Evolutionary conservation across 257 asterid genomes (phyloP), one percentile per base, ranked within the genome.

Genomic region (Buddleja alternifolia): DNA sequence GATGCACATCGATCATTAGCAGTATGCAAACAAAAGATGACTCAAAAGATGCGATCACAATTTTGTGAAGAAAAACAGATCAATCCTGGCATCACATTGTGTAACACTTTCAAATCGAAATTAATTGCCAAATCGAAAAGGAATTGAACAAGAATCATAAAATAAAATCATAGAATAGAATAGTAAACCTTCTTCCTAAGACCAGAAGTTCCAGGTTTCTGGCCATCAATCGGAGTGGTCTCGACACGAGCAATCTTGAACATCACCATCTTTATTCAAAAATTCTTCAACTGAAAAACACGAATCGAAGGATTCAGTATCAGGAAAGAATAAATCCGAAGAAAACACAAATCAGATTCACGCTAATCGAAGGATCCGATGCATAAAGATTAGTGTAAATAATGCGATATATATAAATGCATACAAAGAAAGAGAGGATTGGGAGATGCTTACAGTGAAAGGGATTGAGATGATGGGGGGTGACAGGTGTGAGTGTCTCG

Each of bases 131-230:
- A 45, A 61, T 10, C n/a, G 12, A 19, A 19, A 17, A 42, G 14
- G 16, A 64, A 61, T 8, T 21, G 21, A 19, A 58, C 23, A 10
- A 64, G 1, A 54, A 63, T 7, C 65, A 63, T 29, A 15, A 64
- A 21, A 0, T 53, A 71, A 21, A 71, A 16, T 4, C 46, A 53
- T 6, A 36, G 23, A 40, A 71, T 11, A 2, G 5, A 29, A 5
- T 0, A 47, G 10, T 16, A 6, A 61, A 93, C 97, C 95, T 90
- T 93, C 85, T 93, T 93, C 71, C 97, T 78, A 39, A 90, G 92
- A 60, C 97, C 97, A 62, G 99, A 93, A 29, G 99, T 93, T 24
- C 99, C 97, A 50, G 97, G 99, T 45, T 90, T 90, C 81, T 93
- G 97, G 21, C 99, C 99, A n/a, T 93, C 97, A 40, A 84, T 72